Conservation (phyloP, 306 rosid species). For the Pueraria montana region DNA sequence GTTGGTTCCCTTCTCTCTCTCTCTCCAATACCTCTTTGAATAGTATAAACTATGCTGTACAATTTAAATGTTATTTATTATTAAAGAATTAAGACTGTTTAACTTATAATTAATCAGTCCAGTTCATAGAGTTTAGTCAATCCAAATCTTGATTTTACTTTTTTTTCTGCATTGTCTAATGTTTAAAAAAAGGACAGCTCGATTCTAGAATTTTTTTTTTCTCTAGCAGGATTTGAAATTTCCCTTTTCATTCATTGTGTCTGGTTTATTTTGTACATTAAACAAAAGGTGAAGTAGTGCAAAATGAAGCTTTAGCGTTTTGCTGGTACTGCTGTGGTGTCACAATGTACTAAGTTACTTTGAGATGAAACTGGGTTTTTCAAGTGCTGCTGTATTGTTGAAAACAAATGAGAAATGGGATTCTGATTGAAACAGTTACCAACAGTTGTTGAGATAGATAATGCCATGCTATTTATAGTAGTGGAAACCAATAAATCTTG, state of each 20-base stretch:
- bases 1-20: slow-evolving; percentile 53
- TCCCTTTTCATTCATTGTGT: slow-evolving; percentile 22
- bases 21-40: neutral
- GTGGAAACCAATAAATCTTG: slow-evolving; percentile 18
- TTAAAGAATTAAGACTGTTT: slow-evolving; percentile 20
- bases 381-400: slow-evolving; percentile 21
- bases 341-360: neutral
- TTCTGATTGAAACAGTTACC: slow-evolving; percentile 22
- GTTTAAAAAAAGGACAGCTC: neutral
- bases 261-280: slow-evolving; percentile 1
- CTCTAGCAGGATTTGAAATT: neutral
- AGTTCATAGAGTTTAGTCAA: neutral
- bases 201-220: neutral
- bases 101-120: neutral
- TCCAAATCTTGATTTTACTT: slow-evolving; percentile 3
- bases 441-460: slow-evolving; percentile 7
- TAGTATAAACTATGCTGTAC: neutral
- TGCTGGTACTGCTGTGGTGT: slow-evolving; percentile 13
- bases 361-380: slow-evolving; percentile 28
- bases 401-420: neutral
- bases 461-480: slow-evolving; percentile 26
- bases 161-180: neutral
- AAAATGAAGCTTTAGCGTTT: slow-evolving; percentile 26
- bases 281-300: slow-evolving; percentile 20
- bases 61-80: neutral